A percentile compares a stretch with the other conserved stretches of the same genome.
Conservation (phyloP, 2,329 filamentous ascomycete genomes). For the Lachnum nothofagi region DNA sequence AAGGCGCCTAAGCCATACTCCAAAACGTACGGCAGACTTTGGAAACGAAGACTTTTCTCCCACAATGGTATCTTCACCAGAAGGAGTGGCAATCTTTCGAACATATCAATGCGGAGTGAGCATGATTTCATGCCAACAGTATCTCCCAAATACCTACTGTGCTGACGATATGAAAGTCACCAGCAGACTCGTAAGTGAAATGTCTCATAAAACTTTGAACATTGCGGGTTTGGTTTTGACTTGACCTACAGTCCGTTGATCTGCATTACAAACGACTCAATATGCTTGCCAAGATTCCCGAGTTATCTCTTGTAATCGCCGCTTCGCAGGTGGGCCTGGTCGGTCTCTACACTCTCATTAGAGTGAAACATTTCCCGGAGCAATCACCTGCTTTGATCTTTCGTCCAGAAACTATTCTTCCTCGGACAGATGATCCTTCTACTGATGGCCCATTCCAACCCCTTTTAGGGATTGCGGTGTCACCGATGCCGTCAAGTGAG, state of each 20-base stretch:
- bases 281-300: constrained; percentile 60
- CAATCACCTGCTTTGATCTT: constrained; percentile 33
- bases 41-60: not conserved
- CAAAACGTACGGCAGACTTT: too few species aligned
- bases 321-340: constrained; percentile 64
- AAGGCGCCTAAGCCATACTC: too few species aligned
- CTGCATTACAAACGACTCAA: constrained; percentile 48
- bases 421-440: constrained; percentile 26
- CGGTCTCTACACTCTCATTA: constrained; percentile 56
- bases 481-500: constrained; percentile 51
- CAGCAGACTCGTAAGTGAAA: too few species aligned
- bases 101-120: not conserved
- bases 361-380: constrained; percentile 23
- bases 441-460: constrained; percentile 42
- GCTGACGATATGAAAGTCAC: not conserved
- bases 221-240: not conserved
- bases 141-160: not conserved
- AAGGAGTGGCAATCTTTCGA: not conserved
- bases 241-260: not conserved
- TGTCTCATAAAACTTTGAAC: not conserved
- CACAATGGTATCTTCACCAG: not conserved
- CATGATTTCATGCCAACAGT: not conserved
- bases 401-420: constrained; percentile 50
- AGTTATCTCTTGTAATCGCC: constrained; percentile 63
- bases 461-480: constrained; percentile 63